These are phyloP conservation scores for Rhizophagus sp. DNA, from an alignment of 192 early-diverging fungal genomes.

Conservation along the genomic window DNA sequence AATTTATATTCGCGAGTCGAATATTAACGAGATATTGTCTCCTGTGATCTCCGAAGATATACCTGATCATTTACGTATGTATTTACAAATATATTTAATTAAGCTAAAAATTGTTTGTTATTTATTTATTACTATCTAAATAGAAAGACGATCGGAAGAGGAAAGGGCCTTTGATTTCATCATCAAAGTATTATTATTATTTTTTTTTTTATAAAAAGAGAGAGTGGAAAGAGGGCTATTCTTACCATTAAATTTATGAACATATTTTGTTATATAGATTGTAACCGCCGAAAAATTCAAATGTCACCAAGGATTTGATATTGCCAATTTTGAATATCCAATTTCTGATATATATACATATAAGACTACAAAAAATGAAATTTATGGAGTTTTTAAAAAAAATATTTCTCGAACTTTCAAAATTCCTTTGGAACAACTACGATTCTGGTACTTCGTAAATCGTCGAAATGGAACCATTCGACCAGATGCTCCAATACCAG, in stretches of 20 bases:
- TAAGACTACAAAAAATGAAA: slow-evolving; percentile 59
- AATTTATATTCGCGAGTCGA: slow-evolving; percentile 89
- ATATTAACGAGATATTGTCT: slow-evolving; percentile 69
- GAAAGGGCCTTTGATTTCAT: slow-evolving; percentile 59
- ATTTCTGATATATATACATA: slow-evolving; percentile 33
- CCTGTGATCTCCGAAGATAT: slow-evolving; percentile 70
- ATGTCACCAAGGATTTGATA: slow-evolving; percentile 83
- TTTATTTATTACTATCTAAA: background rate
- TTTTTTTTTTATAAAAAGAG: no score
- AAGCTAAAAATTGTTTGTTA: background rate
- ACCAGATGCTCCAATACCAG: slow-evolving; percentile 70
- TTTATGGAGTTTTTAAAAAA: slow-evolving; percentile 55
- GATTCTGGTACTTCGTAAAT: slow-evolving; percentile 85
- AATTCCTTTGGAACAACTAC: slow-evolving; percentile 54
- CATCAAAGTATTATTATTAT: slow-evolving; percentile 45
- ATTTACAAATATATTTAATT: background rate
- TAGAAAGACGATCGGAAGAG: slow-evolving; percentile 58
- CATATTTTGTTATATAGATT: slow-evolving; percentile 38
- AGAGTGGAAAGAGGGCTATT: no score
- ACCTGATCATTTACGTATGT: slow-evolving; percentile 73
- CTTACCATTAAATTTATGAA: no score
- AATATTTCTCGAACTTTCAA: slow-evolving; percentile 49
- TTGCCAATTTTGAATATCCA: slow-evolving; percentile 68
- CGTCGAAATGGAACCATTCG: slow-evolving; percentile 92
- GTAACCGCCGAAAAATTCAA: slow-evolving; percentile 69